Conservation (phyloP, 2,329 filamentous ascomycete species). For the Cladophialophora exuberans region DNA sequence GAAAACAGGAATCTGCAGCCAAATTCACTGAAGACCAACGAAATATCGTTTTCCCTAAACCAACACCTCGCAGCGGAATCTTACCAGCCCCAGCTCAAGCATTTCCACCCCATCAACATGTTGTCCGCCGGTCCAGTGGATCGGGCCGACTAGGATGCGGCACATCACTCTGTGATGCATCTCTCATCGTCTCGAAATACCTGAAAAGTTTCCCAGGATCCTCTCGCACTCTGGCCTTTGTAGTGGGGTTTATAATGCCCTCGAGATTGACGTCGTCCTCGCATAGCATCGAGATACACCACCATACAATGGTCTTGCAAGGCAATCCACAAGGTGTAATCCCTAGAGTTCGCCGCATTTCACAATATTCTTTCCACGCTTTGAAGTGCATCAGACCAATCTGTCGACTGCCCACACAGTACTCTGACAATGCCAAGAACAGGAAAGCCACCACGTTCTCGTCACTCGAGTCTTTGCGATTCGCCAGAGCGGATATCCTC, state of each 20-base stretch:
- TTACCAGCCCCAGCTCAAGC: neutral
- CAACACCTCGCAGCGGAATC: neutral
- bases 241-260: slow-evolving; percentile 18
- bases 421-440: slow-evolving; percentile 25
- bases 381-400: slow-evolving; percentile 28
- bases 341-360: slow-evolving; percentile 19
- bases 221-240: slow-evolving; percentile 16
- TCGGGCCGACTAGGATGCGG: neutral
- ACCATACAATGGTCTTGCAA: slow-evolving; percentile 28
- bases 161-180: neutral
- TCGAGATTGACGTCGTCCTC: slow-evolving; percentile 21
- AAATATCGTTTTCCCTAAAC: no score
- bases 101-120: neutral
- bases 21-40: no score
- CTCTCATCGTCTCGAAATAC: slow-evolving; percentile 19
- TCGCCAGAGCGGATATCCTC: slow-evolving; percentile 23
- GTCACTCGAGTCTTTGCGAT: slow-evolving; percentile 19
- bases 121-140: slow-evolving; percentile 6
- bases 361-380: slow-evolving; percentile 28
- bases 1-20: no score
- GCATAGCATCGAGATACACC: slow-evolving; percentile 26
- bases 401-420: slow-evolving; percentile 21
- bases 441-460: slow-evolving; percentile 27
- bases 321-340: slow-evolving; percentile 20
- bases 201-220: slow-evolving; percentile 24